Percentiles rank a stretch among this genome's conserved stretches.
phyloP scores from a whole-genome alignment of 352 stramenopile species.

The Globisporangium yorkense region DNA sequence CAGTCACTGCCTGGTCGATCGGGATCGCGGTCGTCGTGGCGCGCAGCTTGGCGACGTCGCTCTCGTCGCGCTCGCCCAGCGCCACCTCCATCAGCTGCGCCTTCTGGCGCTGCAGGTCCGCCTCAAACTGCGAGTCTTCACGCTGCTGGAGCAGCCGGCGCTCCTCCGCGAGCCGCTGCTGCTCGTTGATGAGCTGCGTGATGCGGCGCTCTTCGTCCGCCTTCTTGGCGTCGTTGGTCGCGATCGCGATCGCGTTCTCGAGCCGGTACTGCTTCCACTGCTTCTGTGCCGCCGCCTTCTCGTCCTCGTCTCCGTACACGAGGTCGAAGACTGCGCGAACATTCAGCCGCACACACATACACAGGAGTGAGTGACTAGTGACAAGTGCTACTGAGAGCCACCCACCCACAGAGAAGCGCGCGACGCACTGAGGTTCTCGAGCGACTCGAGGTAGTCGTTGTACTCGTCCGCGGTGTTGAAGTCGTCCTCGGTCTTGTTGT shows the following conservation, averaged over 20 bases:
- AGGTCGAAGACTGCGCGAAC: slow-evolving; percentile 67
- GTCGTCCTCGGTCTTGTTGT: slow-evolving; percentile 87
- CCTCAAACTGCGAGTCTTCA: slow-evolving; percentile 78
- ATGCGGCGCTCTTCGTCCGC: slow-evolving; percentile 85
- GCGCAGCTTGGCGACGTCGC: slow-evolving; percentile 65
- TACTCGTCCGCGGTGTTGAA: slow-evolving; percentile 85
- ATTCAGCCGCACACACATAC: no score
- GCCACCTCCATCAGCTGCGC: slow-evolving; percentile 84
- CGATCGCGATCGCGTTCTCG: slow-evolving; percentile 79
- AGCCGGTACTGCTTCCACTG: slow-evolving; percentile 85
- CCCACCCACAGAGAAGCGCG: no score
- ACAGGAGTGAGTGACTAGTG: not conserved
- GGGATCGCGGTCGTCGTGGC: slow-evolving; percentile 76
- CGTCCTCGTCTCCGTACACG: slow-evolving; percentile 66
- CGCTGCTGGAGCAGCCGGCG: slow-evolving; percentile 67
- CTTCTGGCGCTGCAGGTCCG: slow-evolving; percentile 74
- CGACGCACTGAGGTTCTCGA: slow-evolving; percentile 78
- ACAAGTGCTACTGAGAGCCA: no score
- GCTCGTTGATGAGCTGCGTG: slow-evolving; percentile 74
- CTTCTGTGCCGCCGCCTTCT: slow-evolving; percentile 66
- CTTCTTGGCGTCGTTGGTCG: slow-evolving; percentile 82
- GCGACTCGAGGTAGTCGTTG: slow-evolving; percentile 81
- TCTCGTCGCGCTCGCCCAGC: slow-evolving; percentile 74
- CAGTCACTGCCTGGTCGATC: slow-evolving; percentile 82
- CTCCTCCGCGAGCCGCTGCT: slow-evolving; percentile 75